A percentile compares a stretch with the other conserved stretches of the same genome.
phyloP scores from a whole-genome alignment of 148 eudicot species.

The Rhododendron ferrugineum region DNA sequence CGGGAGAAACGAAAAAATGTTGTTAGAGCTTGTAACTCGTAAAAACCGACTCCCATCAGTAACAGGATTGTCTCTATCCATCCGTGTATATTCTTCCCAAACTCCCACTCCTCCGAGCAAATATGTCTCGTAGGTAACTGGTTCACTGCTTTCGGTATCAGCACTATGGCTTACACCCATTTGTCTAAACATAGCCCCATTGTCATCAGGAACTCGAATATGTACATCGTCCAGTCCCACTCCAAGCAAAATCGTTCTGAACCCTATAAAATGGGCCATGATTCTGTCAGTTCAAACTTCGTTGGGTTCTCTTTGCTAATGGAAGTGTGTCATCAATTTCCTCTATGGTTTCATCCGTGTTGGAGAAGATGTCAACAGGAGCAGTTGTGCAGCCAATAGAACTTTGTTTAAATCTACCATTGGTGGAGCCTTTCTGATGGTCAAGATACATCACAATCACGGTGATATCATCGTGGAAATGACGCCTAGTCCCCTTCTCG shows the following conservation, averaged over 20 bases:
- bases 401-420: conserved; percentile 12
- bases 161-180: background rate
- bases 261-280: background rate
- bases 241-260: background rate
- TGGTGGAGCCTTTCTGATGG: conserved; percentile 14
- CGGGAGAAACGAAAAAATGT: background rate
- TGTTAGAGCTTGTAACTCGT: background rate
- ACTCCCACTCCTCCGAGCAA: background rate
- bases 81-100: background rate
- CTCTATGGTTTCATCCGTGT: conserved; percentile 6
- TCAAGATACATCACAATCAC: conserved; percentile 48
- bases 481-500: conserved; percentile 41
- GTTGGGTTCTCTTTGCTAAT: conserved; percentile 3
- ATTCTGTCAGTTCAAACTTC: background rate
- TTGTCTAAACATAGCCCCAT: background rate
- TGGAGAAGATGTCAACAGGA: conserved; percentile 36
- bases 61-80: background rate
- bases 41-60: background rate
- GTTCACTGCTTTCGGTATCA: background rate
- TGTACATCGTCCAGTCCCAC: background rate
- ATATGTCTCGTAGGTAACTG: background rate
- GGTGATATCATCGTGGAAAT: conserved; percentile 53
- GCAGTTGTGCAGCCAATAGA: conserved; percentile 31
- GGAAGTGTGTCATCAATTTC: background rate
- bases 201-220: background rate